These are phyloP conservation scores for Calonectria pteridis DNA, from an alignment of 2,329 filamentous ascomycete species.

Conservation along the genomic window DNA sequence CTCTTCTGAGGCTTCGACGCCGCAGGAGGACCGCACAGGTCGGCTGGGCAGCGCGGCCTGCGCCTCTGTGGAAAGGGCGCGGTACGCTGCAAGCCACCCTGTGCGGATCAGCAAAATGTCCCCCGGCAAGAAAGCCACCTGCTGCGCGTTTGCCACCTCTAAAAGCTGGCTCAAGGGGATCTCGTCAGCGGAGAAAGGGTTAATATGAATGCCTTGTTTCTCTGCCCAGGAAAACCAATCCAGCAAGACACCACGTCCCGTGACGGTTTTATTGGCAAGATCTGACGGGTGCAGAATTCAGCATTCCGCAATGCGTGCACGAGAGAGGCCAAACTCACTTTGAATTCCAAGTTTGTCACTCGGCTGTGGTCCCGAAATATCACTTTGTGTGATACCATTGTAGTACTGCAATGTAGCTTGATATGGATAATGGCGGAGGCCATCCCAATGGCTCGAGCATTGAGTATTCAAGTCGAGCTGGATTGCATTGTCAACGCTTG, in stretches of 20 bases:
- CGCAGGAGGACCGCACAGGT: neutral
- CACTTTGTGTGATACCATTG: neutral
- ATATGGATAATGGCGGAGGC: slow-evolving; percentile 3
- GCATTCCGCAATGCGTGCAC: neutral
- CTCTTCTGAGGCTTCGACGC: neutral
- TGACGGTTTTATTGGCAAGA: neutral
- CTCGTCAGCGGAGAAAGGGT: neutral
- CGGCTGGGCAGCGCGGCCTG: neutral
- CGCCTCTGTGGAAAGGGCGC: neutral
- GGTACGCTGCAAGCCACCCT: neutral
- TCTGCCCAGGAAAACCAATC: slow-evolving; percentile 5
- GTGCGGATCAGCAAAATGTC: slow-evolving; percentile 2
- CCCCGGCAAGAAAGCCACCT: neutral
- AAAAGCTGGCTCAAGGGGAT: neutral
- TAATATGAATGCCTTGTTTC: neutral
- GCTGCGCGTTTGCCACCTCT: neutral
- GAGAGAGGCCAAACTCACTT: neutral
- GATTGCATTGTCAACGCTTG: neutral
- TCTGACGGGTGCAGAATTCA: neutral
- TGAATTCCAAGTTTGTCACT: neutral
- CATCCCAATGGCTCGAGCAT: slow-evolving; percentile 12
- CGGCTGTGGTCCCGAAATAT: neutral
- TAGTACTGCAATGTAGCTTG: neutral
- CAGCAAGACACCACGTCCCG: slow-evolving; percentile 1
- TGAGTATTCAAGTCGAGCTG: slow-evolving; percentile 7